Conservation (phyloP, 306 rosid genomes). For the Ochetophila trinervis region DNA sequence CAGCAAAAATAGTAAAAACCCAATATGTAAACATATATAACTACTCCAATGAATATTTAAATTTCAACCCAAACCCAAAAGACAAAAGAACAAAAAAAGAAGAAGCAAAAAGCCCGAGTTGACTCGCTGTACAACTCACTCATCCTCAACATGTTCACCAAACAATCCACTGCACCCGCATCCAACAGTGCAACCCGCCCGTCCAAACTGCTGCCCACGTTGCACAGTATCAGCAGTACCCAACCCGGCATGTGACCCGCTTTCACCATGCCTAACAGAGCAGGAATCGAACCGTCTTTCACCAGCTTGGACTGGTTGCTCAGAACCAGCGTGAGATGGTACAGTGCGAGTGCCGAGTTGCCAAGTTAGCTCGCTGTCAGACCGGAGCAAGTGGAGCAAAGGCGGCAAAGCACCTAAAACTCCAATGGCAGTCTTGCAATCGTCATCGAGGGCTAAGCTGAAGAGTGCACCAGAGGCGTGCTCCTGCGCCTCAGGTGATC, state of each 20-base stretch:
- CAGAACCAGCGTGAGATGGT: slow-evolving; percentile 66
- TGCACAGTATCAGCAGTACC: slow-evolving; percentile 45
- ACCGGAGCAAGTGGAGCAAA: slow-evolving; percentile 53
- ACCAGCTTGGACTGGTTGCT: slow-evolving; percentile 76
- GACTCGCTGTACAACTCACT: slow-evolving; percentile 29
- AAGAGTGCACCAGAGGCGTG: slow-evolving; percentile 79
- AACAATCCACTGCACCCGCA: slow-evolving; percentile 67
- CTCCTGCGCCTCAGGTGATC: slow-evolving; percentile 77
- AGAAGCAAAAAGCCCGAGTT: slow-evolving; percentile 6
- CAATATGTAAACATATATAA: not conserved
- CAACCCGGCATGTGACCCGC: slow-evolving; percentile 59
- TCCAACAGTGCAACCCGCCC: slow-evolving; percentile 79
- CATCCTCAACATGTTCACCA: slow-evolving; percentile 41
- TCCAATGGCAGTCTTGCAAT: slow-evolving; percentile 75
- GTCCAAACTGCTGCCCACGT: slow-evolving; percentile 50
- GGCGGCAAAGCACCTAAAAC: slow-evolving; percentile 81
- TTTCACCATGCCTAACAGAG: slow-evolving; percentile 50
- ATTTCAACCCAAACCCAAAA: not conserved
- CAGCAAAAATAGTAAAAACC: slow-evolving; percentile 5
- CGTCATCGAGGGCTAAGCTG: slow-evolving; percentile 72
- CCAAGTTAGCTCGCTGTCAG: slow-evolving; percentile 70
- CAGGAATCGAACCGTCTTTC: slow-evolving; percentile 60
- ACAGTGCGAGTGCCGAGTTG: slow-evolving; percentile 77
- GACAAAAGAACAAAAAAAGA: too few species aligned
- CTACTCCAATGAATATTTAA: too few species aligned